These are phyloP conservation scores for Ganoderma multipileum DNA, from an alignment of 1,284 basidiomycete species.

Conservation along the genomic window DNA sequence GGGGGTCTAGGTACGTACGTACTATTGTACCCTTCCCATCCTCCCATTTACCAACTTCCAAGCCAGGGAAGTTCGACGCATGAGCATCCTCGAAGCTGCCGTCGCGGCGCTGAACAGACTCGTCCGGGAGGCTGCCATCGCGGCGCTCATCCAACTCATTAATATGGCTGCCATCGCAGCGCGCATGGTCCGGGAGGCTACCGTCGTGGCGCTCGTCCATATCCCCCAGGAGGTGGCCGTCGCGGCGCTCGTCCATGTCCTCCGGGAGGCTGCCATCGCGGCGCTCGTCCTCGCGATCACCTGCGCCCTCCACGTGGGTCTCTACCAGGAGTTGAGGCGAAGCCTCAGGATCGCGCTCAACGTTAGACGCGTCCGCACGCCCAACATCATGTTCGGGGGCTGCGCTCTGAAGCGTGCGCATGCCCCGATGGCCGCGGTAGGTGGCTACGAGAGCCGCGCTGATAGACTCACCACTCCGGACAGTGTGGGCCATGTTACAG, in stretches of 20 bases:
- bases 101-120: not conserved
- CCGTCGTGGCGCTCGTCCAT: not conserved
- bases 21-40: not conserved
- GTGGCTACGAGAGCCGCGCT: not conserved
- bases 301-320: not conserved
- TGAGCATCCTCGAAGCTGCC: not conserved
- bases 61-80: not conserved
- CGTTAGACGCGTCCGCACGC: not conserved
- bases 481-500: not conserved
- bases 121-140: not conserved
- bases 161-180: not conserved
- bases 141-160: not conserved
- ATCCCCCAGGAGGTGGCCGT: not conserved
- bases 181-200: not conserved
- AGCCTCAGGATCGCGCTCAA: not conserved
- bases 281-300: not conserved
- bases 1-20: not conserved
- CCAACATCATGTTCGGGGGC: too few relatives aligned
- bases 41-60: not conserved
- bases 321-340: not conserved
- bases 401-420: not conserved
- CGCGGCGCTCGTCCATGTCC: not conserved
- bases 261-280: conserved; percentile 1
- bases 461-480: not conserved
- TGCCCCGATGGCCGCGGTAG: not conserved